phyloP scores from a whole-genome alignment of 2,329 filamentous ascomycete species.

The Cadophora luteo-olivacea region DNA sequence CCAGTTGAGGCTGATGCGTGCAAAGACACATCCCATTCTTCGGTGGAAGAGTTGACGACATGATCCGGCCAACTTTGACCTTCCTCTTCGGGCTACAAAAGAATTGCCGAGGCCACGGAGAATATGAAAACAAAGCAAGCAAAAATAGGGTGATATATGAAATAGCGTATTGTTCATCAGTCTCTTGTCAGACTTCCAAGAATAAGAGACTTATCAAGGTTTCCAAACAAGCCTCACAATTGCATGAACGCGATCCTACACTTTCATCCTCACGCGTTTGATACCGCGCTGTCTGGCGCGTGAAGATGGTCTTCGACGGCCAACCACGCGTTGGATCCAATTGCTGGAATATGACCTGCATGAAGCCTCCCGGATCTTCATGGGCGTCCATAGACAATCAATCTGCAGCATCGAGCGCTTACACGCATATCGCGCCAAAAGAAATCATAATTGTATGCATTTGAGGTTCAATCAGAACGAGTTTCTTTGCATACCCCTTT shows the following conservation, averaged over 20 bases:
- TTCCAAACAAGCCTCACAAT: not conserved
- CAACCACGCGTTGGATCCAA: slow-evolving; percentile 7
- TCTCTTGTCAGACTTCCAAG: not conserved
- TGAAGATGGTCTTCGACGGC: not conserved
- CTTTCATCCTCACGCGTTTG: not conserved
- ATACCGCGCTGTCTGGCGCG: slow-evolving; percentile 7
- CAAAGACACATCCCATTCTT: slow-evolving; percentile 22
- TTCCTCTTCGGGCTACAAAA: not conserved
- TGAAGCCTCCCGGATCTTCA: slow-evolving; percentile 2
- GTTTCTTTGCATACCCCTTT: slow-evolving; percentile 31
- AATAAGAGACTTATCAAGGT: not conserved
- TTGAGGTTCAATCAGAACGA: slow-evolving; percentile 26
- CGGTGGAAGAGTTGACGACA: slow-evolving; percentile 1
- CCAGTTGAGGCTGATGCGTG: not conserved
- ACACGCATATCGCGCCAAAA: slow-evolving; percentile 37
- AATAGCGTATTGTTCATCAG: not conserved
- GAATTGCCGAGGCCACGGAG: not conserved
- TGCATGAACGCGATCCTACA: not conserved
- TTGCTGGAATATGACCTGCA: slow-evolving; percentile 6
- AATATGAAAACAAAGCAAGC: not conserved
- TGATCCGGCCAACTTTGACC: slow-evolving; percentile 6
- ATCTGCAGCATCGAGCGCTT: slow-evolving; percentile 33
- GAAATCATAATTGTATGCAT: slow-evolving; percentile 23
- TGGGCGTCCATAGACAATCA: slow-evolving; percentile 15
- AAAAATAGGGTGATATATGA: not conserved